These are phyloP conservation scores for Marvania coccoides DNA, from an alignment of 139 green algal species.

Conservation along the genomic window DNA sequence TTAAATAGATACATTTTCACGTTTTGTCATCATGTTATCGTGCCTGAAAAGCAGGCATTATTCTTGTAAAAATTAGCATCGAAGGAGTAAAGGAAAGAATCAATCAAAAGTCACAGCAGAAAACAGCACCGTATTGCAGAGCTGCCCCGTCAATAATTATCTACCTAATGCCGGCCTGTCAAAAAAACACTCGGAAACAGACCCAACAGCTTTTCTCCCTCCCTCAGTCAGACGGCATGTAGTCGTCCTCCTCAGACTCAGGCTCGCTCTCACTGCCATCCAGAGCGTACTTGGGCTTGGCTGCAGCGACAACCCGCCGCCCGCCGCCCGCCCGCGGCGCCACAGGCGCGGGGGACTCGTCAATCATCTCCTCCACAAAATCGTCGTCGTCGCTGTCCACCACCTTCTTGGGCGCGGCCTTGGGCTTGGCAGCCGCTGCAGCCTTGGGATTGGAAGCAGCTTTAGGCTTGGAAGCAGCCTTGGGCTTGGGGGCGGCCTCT, in stretches of 20 bases:
- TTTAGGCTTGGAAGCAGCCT: background rate
- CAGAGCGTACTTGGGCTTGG: constrained; percentile 9
- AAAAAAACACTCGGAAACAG: background rate
- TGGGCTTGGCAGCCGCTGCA: background rate
- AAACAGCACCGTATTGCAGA: too few species aligned
- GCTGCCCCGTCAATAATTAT: background rate
- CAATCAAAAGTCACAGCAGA: too few species aligned
- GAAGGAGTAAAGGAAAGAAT: too few species aligned
- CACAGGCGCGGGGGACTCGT: background rate
- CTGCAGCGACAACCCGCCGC: background rate
- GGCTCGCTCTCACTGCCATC: constrained; percentile 9
- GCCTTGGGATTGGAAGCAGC: background rate
- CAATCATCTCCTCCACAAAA: constrained; percentile 1
- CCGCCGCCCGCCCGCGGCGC: background rate
- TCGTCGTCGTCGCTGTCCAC: background rate
- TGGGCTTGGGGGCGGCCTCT: background rate
- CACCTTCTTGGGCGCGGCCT: too few species aligned
- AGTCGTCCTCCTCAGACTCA: constrained; percentile 18
- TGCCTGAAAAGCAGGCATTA: too few species aligned
- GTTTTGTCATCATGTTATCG: too few species aligned
- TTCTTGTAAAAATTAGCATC: too few species aligned
- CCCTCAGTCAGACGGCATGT: constrained; percentile 21
- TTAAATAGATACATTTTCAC: too few species aligned
- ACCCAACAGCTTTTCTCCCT: constrained; percentile 6
- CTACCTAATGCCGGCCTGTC: too few species aligned